Evolutionary conservation across 2,329 filamentous ascomycete species (phyloP).

Genomic region (Neurospora crassa): DNA sequence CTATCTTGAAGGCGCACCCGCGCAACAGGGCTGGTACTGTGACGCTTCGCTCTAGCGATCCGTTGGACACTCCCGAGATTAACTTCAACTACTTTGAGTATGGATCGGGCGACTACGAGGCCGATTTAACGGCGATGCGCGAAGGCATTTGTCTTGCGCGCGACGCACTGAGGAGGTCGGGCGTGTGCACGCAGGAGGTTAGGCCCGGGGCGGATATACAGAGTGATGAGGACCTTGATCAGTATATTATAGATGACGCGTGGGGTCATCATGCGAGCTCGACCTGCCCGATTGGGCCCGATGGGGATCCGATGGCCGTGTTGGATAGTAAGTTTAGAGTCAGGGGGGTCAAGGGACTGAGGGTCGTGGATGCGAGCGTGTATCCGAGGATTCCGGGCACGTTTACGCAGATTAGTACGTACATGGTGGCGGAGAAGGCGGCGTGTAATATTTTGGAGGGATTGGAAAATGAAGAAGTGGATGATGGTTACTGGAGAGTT

Average conservation of each 20-base stretch:
- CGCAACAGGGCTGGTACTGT: slow-evolving; percentile 55
- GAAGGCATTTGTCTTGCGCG: slow-evolving; percentile 47
- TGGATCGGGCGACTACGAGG: slow-evolving; percentile 34
- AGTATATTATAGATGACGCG: slow-evolving; percentile 31
- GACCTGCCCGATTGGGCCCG: slow-evolving; percentile 46
- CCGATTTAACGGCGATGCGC: slow-evolving; percentile 42
- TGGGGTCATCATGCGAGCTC: slow-evolving; percentile 48
- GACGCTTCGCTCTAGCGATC: slow-evolving; percentile 48
- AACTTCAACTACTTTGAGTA: slow-evolving; percentile 51
- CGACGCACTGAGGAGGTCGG: slow-evolving; percentile 26
- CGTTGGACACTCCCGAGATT: slow-evolving; percentile 54
- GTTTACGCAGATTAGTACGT: slow-evolving; percentile 38
- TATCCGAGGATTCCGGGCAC: slow-evolving; percentile 40
- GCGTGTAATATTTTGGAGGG: slow-evolving; percentile 38
- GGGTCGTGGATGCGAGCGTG: slow-evolving; percentile 53
- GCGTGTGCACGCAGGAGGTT: slow-evolving; percentile 14
- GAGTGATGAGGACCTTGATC: slow-evolving; percentile 13
- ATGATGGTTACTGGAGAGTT: not conserved
- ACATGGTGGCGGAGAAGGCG: slow-evolving; percentile 52
- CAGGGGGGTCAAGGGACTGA: slow-evolving; percentile 40
- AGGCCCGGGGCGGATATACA: slow-evolving; percentile 10
- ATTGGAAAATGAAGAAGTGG: not conserved
- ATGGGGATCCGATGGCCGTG: slow-evolving; percentile 46
- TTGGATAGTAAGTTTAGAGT: slow-evolving; percentile 50
- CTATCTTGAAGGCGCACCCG: slow-evolving; percentile 51